Percentiles rank a stretch among this genome's conserved stretches.
Conservation (phyloP, 495 filamentous ascomycete genomes). For the Aspergillus hancockii region DNA sequence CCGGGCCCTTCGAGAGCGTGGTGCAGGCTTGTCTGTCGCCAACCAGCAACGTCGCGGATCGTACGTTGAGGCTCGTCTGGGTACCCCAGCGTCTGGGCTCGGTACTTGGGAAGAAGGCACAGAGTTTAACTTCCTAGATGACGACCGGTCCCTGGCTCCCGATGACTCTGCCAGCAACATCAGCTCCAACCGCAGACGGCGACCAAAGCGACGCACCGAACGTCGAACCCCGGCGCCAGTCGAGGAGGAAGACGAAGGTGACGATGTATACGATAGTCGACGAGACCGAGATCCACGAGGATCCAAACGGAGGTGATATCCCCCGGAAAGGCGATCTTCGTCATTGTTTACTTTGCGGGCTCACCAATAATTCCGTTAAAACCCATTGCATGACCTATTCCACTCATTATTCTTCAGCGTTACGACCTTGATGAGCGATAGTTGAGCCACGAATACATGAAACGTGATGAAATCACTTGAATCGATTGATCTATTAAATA, state of each 20-base stretch:
- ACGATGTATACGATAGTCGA: slow-evolving; percentile 29
- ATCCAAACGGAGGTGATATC: slow-evolving; percentile 29
- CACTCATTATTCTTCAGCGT: neutral
- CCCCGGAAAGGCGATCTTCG: neutral
- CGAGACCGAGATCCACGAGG: slow-evolving; percentile 29
- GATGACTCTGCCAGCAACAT: slow-evolving; percentile 85
- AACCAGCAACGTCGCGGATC: slow-evolving; percentile 68
- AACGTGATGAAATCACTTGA: slow-evolving; percentile 7
- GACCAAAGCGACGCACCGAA: slow-evolving; percentile 70
- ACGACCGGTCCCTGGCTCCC: slow-evolving; percentile 66
- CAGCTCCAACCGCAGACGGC: slow-evolving; percentile 66
- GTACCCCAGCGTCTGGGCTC: slow-evolving; percentile 55
- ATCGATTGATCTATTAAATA: neutral
- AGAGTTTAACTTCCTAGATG: slow-evolving; percentile 62
- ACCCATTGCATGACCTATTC: neutral
- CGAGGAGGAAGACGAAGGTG: slow-evolving; percentile 77
- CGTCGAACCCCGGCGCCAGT: slow-evolving; percentile 80
- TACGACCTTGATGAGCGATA: slow-evolving; percentile 9
- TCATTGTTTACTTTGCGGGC: neutral
- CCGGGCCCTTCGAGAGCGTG: slow-evolving; percentile 72
- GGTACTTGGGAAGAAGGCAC: slow-evolving; percentile 51
- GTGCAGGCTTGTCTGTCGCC: slow-evolving; percentile 75
- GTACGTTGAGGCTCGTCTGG: slow-evolving; percentile 52
- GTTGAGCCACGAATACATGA: slow-evolving; percentile 5
- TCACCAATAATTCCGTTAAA: neutral